Evolutionary conservation across 371 early-diverging fungal genomes (phyloP), one percentile per base, ranked within the genome.

Genomic region (Chytridium lagenaria): DNA sequence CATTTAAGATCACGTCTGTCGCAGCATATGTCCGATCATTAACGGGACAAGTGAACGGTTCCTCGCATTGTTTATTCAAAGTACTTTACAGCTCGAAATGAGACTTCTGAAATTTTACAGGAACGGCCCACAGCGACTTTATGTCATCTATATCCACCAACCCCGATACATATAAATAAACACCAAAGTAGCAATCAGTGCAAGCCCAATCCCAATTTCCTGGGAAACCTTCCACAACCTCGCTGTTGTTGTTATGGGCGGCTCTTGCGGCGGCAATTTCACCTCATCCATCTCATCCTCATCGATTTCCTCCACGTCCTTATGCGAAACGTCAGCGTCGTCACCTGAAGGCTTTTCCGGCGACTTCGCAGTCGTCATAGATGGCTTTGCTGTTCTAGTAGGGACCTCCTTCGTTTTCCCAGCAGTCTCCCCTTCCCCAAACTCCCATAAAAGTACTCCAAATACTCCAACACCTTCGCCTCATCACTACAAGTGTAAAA

Each of bases 401-500:
- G 19, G 19, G 44, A 44, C 19, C 12, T 7, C 44, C 44, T 44
- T 44, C 12, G 19, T 19, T 19, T 19, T 44, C 44, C 44, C 44
- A 19, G 44, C 12, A 7, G 44, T 44, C 44, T n/a, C n/a, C n/a
- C 44, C 19, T 44, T 19, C 44, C 12, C 44, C 12, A 52, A 26
- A 23, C 26, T 52, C 22, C 26, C 44, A 59, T 77, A 77, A 57
- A 63, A 72, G 16, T 72, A 64, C 38, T 72, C 73, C 10, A 77
- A 50, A 44, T 68, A 77, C 65, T 77, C 77, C n/a, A 16, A 37
- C 22, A 61, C 70, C 52, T 77, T 77, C 50, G 1, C 16, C 57
- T 61, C 55, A 34, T 77, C 77, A 55, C 65, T 73, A 37, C 77
- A 72, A 10, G 77, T 77, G 50, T 77, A 77, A 5, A 52, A 64